These are phyloP conservation scores for Ceratocystis ficicola DNA, from an alignment of 2,329 filamentous ascomycete species.

Conservation along the genomic window DNA sequence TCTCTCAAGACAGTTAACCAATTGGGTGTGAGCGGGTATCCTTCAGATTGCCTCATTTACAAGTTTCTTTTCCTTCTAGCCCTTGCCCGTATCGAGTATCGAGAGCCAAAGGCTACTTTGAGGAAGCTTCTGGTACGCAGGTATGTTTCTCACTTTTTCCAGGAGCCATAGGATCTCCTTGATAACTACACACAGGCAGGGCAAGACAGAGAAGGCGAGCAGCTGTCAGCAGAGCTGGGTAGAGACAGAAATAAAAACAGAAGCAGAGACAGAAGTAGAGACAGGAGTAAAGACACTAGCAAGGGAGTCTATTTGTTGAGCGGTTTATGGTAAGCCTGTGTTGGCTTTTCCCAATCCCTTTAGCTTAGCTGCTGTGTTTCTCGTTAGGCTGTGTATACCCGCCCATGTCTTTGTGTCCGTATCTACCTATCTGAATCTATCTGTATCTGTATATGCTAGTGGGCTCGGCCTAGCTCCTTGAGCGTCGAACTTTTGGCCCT, in stretches of 20 bases:
- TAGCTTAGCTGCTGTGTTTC: background rate
- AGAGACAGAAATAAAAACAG: no score
- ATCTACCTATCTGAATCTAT: no score
- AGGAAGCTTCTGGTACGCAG: background rate
- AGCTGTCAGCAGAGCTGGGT: background rate
- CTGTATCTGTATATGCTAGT: background rate
- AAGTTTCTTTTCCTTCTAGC: background rate
- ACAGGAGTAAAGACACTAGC: no score
- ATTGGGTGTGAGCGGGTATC: background rate
- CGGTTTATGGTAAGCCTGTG: background rate
- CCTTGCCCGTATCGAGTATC: no score
- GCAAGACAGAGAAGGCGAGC: background rate
- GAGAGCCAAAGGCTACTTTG: background rate
- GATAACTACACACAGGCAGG: background rate
- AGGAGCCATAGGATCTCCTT: background rate
- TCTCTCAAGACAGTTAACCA: background rate
- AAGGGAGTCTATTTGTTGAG: background rate
- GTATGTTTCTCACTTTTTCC: background rate
- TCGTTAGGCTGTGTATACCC: background rate
- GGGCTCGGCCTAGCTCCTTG: background rate
- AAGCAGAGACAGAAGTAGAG: background rate
- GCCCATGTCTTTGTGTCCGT: no score
- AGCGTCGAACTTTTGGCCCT: background rate
- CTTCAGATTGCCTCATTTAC: background rate
- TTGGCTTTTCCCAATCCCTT: background rate